Conservation (phyloP, 495 filamentous ascomycete species). For the Xylaria longipes region DNA sequence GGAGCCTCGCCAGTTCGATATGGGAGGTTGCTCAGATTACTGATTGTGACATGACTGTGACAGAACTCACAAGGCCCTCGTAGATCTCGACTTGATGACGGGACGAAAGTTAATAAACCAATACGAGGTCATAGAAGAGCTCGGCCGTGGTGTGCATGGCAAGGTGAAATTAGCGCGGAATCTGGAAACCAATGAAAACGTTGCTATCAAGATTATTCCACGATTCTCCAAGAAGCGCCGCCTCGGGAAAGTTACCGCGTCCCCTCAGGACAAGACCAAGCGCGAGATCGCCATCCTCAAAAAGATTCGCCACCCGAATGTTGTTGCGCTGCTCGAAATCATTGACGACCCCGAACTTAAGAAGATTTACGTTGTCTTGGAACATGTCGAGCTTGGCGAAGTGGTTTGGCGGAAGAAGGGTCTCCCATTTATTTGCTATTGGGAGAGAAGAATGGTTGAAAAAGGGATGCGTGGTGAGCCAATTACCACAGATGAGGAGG, state of each 20-base stretch:
- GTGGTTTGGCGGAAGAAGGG: constrained; percentile 91
- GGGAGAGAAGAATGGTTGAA: constrained; percentile 81
- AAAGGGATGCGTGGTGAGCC: constrained; percentile 68
- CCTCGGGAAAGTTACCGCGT: constrained; percentile 72
- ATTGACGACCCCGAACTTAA: constrained; percentile 95
- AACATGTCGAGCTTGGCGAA: constrained; percentile 92
- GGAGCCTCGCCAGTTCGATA: background rate
- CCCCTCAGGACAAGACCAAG: constrained; percentile 90
- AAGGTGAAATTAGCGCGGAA: constrained; percentile 95
- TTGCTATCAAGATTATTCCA: constrained; percentile 98
- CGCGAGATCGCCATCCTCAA: constrained; percentile 97
- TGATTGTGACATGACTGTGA: constrained; percentile 4
- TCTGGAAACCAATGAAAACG: constrained; percentile 74
- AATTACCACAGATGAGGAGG: constrained; percentile 53
- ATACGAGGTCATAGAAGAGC: constrained; percentile 94
- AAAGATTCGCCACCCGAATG: constrained; percentile 93
- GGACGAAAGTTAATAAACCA: constrained; percentile 96
- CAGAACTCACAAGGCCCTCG: constrained; percentile 84
- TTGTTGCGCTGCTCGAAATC: constrained; percentile 93
- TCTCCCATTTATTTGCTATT: constrained; percentile 74
- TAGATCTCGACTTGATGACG: constrained; percentile 84
- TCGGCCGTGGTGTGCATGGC: constrained; percentile 93
- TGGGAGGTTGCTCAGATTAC: background rate
- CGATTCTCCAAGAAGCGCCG: constrained; percentile 91
- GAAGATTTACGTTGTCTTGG: constrained; percentile 97